Base-by-base conservation (phyloP, 352 stramenopile species). In the Pythium dissotocum region DNA sequence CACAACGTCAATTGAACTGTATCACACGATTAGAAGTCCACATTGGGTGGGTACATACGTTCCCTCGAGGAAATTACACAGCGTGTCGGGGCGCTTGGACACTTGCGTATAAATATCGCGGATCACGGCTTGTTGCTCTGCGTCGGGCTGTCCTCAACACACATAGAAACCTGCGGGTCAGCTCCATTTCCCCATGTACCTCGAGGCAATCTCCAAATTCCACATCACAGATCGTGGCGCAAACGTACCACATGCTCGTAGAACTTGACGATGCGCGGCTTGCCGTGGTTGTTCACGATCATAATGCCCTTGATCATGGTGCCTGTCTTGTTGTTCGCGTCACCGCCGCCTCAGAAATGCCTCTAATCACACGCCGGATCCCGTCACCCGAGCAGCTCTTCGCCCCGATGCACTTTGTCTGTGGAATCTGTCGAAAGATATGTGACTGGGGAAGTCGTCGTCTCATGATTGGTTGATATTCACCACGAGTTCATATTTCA, bases 221-320 rank as follows among this genome's bases (percentile, higher is more conserved):
- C 12, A 13, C 6, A 53, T 28, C 18, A 53, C 10, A 28, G 35
- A 53, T 32, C 36, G 63, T 28, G 5, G 9, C 32, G 16, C 14
- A 46, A 14, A 87, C 90, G 82, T 73, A 98, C 94, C 78, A 99
- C 95, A 38, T 96, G 93, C 86, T 99, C 96, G 79, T 99, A 99
- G 86, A 99, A 99, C 87, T 99, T 99, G 74, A 97, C 91, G 58
- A 99, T 92, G 33, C 98, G 96, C 56, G 97, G 96, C 79, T 99
- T 99, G 55, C 98, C 98, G 74, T 99, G 97, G 83, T 99, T 99
- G 82, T 99, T 99, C 12, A 99, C 95, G 78, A 99, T 99, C 35
- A 99, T 87, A 62, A 99, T 98, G 63, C 96, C 97, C 80, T 99
- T 99, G 71, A 99, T 99, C 97, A 99, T 99, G 42, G 58, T 40